phyloP scores from a whole-genome alignment of 2,329 filamentous ascomycete genomes.

The Beauveria caledonica region DNA sequence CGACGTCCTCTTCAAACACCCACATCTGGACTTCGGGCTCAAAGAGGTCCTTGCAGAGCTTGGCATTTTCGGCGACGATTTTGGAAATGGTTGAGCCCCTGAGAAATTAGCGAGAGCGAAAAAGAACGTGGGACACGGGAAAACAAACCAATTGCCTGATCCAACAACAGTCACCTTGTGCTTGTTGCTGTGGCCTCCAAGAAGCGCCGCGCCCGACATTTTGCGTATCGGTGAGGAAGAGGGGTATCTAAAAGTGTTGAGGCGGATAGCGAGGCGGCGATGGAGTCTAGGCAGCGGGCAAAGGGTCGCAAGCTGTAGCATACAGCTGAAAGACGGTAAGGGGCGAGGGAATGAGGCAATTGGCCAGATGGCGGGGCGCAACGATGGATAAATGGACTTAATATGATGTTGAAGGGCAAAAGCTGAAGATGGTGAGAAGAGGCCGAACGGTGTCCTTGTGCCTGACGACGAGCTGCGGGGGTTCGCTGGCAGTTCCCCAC shows the following conservation, averaged over 20 bases:
- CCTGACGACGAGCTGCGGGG: neutral
- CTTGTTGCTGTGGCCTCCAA: constrained; percentile 54
- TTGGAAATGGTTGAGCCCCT: constrained; percentile 98
- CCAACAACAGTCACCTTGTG: constrained; percentile 93
- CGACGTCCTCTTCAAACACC: constrained; percentile 92
- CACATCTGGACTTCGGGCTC: constrained; percentile 94
- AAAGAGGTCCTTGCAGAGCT: constrained; percentile 69
- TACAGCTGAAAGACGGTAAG: neutral
- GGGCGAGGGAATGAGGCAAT: neutral
- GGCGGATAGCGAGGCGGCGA: neutral
- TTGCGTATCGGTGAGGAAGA: constrained; percentile 16
- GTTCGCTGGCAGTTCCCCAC: neutral
- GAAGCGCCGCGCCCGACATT: constrained; percentile 24
- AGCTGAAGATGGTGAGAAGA: neutral
- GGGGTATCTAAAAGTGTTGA: constrained; percentile 5
- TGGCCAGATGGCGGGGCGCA: neutral
- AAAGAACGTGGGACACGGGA: neutral
- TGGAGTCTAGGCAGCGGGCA: constrained; percentile 1
- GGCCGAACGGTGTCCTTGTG: neutral
- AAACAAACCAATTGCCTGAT: constrained; percentile 82
- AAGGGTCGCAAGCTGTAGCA: neutral
- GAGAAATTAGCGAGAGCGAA: neutral
- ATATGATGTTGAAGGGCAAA: neutral
- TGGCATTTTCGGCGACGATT: constrained; percentile 89
- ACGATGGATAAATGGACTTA: neutral